Conservation (phyloP, 1,284 basidiomycete genomes). For the Golubevia sp. region DNA sequence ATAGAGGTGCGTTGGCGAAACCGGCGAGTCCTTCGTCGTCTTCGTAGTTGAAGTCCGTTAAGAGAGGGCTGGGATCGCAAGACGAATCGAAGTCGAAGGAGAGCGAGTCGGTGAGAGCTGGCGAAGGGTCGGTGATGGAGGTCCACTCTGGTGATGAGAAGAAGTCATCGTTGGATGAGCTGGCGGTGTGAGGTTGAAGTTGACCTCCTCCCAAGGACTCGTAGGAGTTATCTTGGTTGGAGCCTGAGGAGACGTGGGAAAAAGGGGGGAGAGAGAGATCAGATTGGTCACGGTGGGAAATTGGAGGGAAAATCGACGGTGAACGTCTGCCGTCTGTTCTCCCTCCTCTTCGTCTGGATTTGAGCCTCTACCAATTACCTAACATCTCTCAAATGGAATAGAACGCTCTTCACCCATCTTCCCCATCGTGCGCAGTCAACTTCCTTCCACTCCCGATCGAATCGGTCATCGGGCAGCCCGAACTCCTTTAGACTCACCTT, state of each 20-base stretch:
- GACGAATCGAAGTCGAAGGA: conserved; percentile 44
- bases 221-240: not conserved
- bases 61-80: conserved; percentile 46
- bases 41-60: conserved; percentile 39
- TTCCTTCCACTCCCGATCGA: too few species aligned
- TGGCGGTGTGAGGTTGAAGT: conserved; percentile 1
- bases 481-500: conserved; percentile 2
- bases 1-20: not conserved
- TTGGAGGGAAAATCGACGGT: too few species aligned
- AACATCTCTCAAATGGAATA: too few species aligned
- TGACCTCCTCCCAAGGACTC: not conserved
- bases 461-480: too few species aligned
- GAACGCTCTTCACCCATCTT: too few species aligned
- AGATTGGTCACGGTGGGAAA: not conserved
- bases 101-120: conserved; percentile 45
- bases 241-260: not conserved
- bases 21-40: not conserved
- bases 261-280: not conserved
- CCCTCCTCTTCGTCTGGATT: too few species aligned
- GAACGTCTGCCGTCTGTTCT: too few species aligned
- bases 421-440: too few species aligned
- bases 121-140: conserved; percentile 30
- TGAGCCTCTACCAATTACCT: too few species aligned
- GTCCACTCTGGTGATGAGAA: not conserved
- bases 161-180: not conserved